Evolutionary conservation across 495 filamentous ascomycete species (phyloP).

Genomic region (Tuber brumale): DNA sequence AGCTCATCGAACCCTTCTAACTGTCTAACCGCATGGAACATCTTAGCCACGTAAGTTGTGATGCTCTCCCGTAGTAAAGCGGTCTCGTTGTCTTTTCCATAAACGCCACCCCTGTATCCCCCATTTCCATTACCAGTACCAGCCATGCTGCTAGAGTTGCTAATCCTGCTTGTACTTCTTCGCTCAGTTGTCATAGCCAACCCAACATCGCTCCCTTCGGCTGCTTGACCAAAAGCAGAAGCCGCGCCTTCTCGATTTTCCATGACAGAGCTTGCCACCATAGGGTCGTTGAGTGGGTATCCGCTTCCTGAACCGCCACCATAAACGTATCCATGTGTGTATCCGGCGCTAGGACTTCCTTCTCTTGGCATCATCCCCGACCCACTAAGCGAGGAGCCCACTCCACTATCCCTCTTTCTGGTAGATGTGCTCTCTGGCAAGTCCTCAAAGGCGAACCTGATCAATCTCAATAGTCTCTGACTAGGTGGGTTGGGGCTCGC

Average conservation of each 20-base stretch:
- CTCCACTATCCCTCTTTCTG: conserved; percentile 38
- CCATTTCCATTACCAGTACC: conserved; percentile 16
- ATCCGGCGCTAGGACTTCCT: conserved; percentile 37
- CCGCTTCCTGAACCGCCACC: conserved; percentile 35
- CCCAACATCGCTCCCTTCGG: conserved; percentile 36
- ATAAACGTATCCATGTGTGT: conserved; percentile 38
- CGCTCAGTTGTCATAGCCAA: conserved; percentile 39
- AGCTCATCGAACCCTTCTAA: conserved; percentile 40
- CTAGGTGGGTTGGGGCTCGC: conserved; percentile 35
- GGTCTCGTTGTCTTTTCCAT: conserved; percentile 41
- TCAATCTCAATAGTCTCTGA: conserved; percentile 33
- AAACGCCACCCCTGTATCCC: conserved; percentile 28
- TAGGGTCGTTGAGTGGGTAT: conserved; percentile 35
- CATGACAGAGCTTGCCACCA: conserved; percentile 34
- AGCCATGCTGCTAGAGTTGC: conserved; percentile 24
- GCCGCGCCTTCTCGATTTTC: conserved; percentile 40
- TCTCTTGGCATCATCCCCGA: conserved; percentile 34
- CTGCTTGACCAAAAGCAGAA: conserved; percentile 32
- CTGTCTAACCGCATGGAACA: conserved; percentile 40
- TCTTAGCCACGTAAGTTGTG: conserved; percentile 40
- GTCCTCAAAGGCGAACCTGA: conserved; percentile 41
- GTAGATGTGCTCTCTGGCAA: conserved; percentile 38
- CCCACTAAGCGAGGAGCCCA: conserved; percentile 35
- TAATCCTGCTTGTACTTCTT: conserved; percentile 36
- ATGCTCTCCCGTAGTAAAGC: conserved; percentile 38